Evolutionary conservation across 805 yeast species (phyloP).

Genomic region (Metschnikowia gelsemii): DNA sequence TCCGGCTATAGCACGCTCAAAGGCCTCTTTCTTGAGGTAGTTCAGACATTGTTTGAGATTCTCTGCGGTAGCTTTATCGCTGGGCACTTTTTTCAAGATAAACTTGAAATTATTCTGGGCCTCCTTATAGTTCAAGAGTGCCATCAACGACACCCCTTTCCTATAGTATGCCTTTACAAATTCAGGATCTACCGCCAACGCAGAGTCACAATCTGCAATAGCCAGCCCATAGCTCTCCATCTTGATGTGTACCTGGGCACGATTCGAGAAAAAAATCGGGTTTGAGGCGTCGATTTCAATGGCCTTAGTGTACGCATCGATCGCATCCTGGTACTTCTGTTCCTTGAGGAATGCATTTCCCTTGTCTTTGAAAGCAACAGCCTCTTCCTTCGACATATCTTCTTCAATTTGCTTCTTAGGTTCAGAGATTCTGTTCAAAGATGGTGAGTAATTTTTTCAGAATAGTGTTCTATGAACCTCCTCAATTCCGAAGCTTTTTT

Average conservation of each 20-base stretch:
- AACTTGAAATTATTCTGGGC: constrained; percentile 68
- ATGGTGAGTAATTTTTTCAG: too few species aligned
- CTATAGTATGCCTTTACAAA: constrained; percentile 84
- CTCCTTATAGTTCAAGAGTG: constrained; percentile 70
- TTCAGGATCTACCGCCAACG: constrained; percentile 63
- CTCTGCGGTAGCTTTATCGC: constrained; percentile 63
- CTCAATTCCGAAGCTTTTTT: too few species aligned
- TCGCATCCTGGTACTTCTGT: constrained; percentile 62
- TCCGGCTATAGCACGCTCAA: constrained; percentile 81
- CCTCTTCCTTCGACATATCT: constrained; percentile 30
- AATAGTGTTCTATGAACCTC: too few species aligned
- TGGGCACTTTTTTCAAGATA: constrained; percentile 62
- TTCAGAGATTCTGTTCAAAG: not conserved
- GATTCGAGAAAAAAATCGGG: constrained; percentile 71
- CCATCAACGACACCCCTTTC: constrained; percentile 78
- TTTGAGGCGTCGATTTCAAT: constrained; percentile 60
- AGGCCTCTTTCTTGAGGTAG: constrained; percentile 69
- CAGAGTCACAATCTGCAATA: constrained; percentile 69
- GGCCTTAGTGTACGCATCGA: constrained; percentile 71
- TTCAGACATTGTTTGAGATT: constrained; percentile 62
- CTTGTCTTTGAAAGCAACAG: constrained; percentile 55
- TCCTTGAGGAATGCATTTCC: constrained; percentile 75
- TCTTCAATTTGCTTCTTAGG: not conserved
- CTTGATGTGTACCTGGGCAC: constrained; percentile 88
- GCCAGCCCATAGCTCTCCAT: constrained; percentile 86